These are phyloP conservation scores for Colletotrichum gigasporum DNA, from an alignment of 2,329 filamentous ascomycete species.

Conservation along the genomic window DNA sequence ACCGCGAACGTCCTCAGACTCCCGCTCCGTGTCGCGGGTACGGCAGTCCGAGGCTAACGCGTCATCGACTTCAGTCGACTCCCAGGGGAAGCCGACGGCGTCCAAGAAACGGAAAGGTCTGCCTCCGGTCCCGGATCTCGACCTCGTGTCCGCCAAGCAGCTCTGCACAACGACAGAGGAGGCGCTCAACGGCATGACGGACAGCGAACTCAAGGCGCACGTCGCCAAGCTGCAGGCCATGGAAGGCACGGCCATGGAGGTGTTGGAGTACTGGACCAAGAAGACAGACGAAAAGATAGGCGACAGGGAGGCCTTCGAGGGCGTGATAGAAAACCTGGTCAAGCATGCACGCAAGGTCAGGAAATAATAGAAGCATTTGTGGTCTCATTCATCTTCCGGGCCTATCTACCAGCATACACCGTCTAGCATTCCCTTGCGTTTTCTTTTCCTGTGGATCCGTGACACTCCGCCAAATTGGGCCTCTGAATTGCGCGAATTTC, in stretches of 20 bases:
- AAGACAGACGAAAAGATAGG: slow-evolving; percentile 86
- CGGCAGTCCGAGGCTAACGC: slow-evolving; percentile 60
- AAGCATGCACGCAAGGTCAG: slow-evolving; percentile 88
- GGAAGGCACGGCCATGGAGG: slow-evolving; percentile 76
- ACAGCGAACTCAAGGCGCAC: slow-evolving; percentile 78
- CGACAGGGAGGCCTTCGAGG: slow-evolving; percentile 93
- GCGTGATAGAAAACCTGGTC: slow-evolving; percentile 95
- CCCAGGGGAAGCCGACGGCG: slow-evolving; percentile 61
- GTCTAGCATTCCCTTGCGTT: slow-evolving; percentile 19
- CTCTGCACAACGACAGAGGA: slow-evolving; percentile 86
- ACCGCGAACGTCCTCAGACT: slow-evolving; percentile 64
- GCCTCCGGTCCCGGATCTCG: slow-evolving; percentile 77
- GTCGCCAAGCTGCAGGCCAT: slow-evolving; percentile 74
- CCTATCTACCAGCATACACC: slow-evolving; percentile 30
- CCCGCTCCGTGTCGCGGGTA: slow-evolving; percentile 56
- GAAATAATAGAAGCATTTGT: slow-evolving; percentile 64
- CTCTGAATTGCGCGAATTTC: slow-evolving; percentile 3
- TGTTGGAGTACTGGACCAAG: slow-evolving; percentile 90
- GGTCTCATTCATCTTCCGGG: slow-evolving; percentile 23
- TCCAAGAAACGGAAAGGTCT: slow-evolving; percentile 63
- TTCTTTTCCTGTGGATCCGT: slow-evolving; percentile 5
- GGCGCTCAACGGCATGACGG: slow-evolving; percentile 81
- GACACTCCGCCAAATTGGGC: slow-evolving; percentile 4
- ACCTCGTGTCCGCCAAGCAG: slow-evolving; percentile 80
- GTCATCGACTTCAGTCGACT: slow-evolving; percentile 68